These are phyloP conservation scores for Glycine latifolia DNA, from an alignment of 306 rosid species.

Conservation along the genomic window DNA sequence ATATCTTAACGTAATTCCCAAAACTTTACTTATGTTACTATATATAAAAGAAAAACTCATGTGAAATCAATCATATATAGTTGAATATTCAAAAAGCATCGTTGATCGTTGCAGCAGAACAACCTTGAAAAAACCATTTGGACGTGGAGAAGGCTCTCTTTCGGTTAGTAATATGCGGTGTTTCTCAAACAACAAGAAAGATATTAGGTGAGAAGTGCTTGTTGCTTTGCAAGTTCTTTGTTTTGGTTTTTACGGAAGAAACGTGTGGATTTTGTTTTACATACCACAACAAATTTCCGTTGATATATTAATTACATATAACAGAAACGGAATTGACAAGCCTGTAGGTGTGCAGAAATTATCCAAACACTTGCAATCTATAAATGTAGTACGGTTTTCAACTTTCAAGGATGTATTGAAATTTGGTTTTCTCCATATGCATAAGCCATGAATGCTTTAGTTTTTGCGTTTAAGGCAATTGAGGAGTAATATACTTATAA, in stretches of 20 bases:
- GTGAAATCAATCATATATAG: constrained; percentile 26
- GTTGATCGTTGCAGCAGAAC: constrained; percentile 51
- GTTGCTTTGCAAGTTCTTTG: constrained; percentile 68
- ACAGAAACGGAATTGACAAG: constrained; percentile 49
- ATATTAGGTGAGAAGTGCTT: constrained; percentile 68
- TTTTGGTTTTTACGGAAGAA: constrained; percentile 60
- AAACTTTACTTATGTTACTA: constrained; percentile 28
- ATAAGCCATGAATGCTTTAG: not conserved
- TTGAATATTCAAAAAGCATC: constrained; percentile 33
- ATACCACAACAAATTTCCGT: constrained; percentile 38
- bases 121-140: constrained; percentile 44
- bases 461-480: not conserved
- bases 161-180: constrained; percentile 42
- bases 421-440: constrained; percentile 1
- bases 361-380: constrained; percentile 38
- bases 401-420: not conserved
- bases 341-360: constrained; percentile 9
- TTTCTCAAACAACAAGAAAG: constrained; percentile 59
- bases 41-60: not conserved
- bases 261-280: constrained; percentile 42
- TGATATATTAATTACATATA: constrained; percentile 31
- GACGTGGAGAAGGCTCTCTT: constrained; percentile 26
- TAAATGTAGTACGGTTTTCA: not conserved
- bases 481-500: not conserved
- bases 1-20: constrained; percentile 40